Evolutionary conservation across 1,284 basidiomycete genomes (phyloP), one percentile per base, ranked within the genome.

Genomic region (Entoloma clypeatum): DNA sequence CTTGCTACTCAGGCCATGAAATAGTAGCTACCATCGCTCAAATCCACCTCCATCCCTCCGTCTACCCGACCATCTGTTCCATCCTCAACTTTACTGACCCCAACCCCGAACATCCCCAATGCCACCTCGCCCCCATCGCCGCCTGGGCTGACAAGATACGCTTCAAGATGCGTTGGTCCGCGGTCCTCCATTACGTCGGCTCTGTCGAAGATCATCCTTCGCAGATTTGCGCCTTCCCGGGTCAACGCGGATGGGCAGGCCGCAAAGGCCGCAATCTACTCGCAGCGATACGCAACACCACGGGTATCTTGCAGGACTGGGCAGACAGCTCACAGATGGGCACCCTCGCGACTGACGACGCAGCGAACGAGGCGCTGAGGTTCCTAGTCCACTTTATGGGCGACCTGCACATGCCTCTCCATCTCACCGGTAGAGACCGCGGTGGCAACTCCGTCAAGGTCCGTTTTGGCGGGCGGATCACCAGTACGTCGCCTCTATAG

Each of bases 1-100:
- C 17, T 26, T 23, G 26, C 2, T 18, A 36, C 7, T 33, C 56
- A 75, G 92, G 92, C 10, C 92, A 96, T 53, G 86, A 94, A 66
- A 86, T 95, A 33, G 79, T 92, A 1, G 93, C 92, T 2, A 93
- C 92, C 4, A 91, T 97, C 43, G 92, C 93, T 0, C 89, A 96
- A 61, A 88, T 92, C 41, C 81, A 95, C 60, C 74, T 96, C 3
- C 79, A 91, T 57, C 88, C 89, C 0, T 68, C 69, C 2, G 84
- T 87, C 1, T 72, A 84, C 39, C 72, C 79, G 6, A 71, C 72
- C 31, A 69, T 96, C 38, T 92, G 89, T 55, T 61, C 68, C 27
- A 73, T 86, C 47, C 80, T 94, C 49, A 77, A 80, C 44, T 62
- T 63, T 30, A 69, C 74, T 42, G 62, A 60, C 11, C 45, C 49